Base-by-base conservation (phyloP, 2,329 filamentous ascomycete genomes). In the Plectosphaerella plurivora region DNA sequence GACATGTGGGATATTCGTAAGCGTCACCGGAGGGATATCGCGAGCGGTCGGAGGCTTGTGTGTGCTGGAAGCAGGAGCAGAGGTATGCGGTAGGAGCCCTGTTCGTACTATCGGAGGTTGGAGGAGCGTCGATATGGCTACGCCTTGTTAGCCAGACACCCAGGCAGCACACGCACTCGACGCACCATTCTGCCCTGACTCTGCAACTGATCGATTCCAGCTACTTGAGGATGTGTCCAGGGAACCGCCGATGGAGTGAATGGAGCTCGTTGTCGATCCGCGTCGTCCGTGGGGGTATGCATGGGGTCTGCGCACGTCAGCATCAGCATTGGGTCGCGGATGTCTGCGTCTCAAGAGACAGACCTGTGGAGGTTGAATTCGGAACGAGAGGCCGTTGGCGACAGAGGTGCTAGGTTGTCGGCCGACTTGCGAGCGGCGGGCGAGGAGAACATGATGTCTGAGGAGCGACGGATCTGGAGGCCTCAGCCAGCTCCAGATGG, bases 121-220 rank as follows among this genome's bases (percentile, higher is more conserved):
- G 4, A 97, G 81, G n/a, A 97, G 79, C 1, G 91, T 96, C 9
- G 92, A 96, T 61, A 97, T 97, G 56, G 94, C 88, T 90, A 57
- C 12, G 51, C 12, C 11, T 28, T 24, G 25, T 55, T 24, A 55
- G 46, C 48, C 36, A 16, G 16, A 25, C 24, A 28, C 18, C 22
- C 6, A 20, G n/a, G 36, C 22, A 20, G 16, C 12, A 20, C 28
- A 39, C 20, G 36, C 24, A 16, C 37, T 16, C 24, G 50, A 66
- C 68, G 28, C 68, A 89, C 87, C 91, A 81, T 96, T 97, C 61
- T 92, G 89, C 11, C 87, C 84, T n/a, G 84, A 83, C 69, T 96
- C 91, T 36, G 77, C 69, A 14, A 83, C 69, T 15, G 86, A 78
- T 55, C 78, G 71, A 54, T 76, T 73, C 74, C 81, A 76, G 68